Conservation (phyloP, 129 eudicot genomes). For the Mikania micrantha region DNA sequence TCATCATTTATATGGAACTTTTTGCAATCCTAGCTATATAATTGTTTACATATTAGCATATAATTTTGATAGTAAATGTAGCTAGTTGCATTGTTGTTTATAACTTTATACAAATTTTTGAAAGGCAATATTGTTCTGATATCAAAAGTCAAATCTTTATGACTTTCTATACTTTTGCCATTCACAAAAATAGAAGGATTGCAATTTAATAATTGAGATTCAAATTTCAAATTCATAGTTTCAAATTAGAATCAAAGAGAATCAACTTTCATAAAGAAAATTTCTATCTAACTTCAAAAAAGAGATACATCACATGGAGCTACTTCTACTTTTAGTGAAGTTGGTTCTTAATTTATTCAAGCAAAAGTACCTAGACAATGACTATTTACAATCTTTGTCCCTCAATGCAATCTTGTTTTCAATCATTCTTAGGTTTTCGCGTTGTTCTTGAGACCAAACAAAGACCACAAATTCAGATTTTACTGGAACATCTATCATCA, state of each 20-base stretch:
- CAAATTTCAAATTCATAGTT: neutral
- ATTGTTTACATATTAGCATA: neutral
- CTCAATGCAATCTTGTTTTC: neutral
- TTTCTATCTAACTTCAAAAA: neutral
- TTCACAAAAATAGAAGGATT: conserved; percentile 16
- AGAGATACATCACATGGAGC: conserved; percentile 18
- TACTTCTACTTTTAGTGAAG: neutral
- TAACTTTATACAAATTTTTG: neutral
- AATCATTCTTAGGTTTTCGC: conserved; percentile 57
- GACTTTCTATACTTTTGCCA: conserved; percentile 2
- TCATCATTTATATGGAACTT: neutral
- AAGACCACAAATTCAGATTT: conserved; percentile 75
- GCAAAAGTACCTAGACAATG: too few relatives aligned
- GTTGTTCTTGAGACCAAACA: conserved; percentile 75
- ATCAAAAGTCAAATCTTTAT: conserved; percentile 5
- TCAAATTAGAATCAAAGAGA: neutral
- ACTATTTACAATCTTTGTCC: neutral
- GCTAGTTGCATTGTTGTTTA: neutral
- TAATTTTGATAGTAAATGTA: neutral
- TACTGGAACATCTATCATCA: conserved; percentile 95
- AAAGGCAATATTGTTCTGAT: neutral
- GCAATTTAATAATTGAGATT: neutral
- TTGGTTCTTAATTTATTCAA: neutral
- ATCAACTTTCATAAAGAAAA: conserved; percentile 11
- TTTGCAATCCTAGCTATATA: neutral